phyloP scores from a whole-genome alignment of 441 rosid genomes.

The Gossypium gossypioides region DNA sequence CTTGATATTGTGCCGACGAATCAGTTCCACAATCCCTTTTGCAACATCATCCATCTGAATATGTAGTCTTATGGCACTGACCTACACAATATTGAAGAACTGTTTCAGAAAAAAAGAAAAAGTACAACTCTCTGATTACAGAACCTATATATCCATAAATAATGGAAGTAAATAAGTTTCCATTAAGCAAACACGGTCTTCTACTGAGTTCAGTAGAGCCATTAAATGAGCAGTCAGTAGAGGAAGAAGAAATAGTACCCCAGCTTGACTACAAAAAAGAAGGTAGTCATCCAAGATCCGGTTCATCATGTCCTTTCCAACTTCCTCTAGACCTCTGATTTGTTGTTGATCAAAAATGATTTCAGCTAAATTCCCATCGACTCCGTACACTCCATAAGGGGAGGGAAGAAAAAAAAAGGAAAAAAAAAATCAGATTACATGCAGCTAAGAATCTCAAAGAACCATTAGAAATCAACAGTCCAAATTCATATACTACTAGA shows the following conservation, averaged over 20 bases:
- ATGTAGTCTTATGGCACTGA: slow-evolving; percentile 30
- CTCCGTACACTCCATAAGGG: slow-evolving; percentile 3
- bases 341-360: background rate
- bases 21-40: slow-evolving; percentile 56
- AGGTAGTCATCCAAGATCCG: slow-evolving; percentile 36
- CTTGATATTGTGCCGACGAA: slow-evolving; percentile 25
- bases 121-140: background rate
- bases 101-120: background rate
- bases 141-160: no score
- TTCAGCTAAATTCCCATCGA: background rate
- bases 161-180: background rate
- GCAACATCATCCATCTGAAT: slow-evolving; percentile 33
- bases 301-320: background rate
- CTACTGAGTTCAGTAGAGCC: background rate
- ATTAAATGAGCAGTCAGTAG: background rate
- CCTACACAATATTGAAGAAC: slow-evolving; percentile 28
- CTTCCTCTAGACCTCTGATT: background rate
- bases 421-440: background rate
- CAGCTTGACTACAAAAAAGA: slow-evolving; percentile 31
- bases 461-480: slow-evolving; percentile 5
- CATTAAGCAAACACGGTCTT: background rate
- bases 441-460: background rate
- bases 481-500: background rate
- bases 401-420: background rate
- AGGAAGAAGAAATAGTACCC: slow-evolving; percentile 2